A percentile compares a stretch with the other conserved stretches of the same genome.
Evolutionary conservation across 768 basidiomycete species (phyloP).

Genomic region (Amanita pallidorosea): DNA sequence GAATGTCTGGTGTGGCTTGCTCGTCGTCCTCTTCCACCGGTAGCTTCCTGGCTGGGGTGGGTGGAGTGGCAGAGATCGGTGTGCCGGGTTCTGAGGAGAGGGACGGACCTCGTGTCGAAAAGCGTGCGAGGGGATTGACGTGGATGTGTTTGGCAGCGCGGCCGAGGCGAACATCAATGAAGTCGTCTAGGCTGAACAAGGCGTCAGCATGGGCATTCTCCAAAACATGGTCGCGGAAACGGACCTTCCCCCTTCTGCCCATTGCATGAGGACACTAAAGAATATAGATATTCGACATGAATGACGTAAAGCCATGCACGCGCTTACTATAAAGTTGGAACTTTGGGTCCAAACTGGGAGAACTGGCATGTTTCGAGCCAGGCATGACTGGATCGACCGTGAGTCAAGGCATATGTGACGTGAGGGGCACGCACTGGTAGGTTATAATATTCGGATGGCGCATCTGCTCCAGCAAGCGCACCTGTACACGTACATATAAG

Average conservation of each 20-base stretch:
- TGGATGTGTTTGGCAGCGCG: constrained; percentile 41
- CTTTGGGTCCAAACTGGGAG: constrained; percentile 79
- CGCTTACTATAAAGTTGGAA: constrained; percentile 79
- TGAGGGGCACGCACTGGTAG: constrained; percentile 48
- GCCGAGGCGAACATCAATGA: constrained; percentile 73
- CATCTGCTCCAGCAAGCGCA: constrained; percentile 75
- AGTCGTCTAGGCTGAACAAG: constrained; percentile 57
- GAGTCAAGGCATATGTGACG: not conserved
- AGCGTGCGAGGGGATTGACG: constrained; percentile 25
- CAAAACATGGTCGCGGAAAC: not conserved
- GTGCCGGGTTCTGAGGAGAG: constrained; percentile 11
- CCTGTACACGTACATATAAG: constrained; percentile 24
- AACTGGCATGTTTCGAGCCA: constrained; percentile 87
- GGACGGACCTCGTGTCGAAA: constrained; percentile 10
- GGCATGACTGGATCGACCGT: constrained; percentile 42
- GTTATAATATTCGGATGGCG: constrained; percentile 92
- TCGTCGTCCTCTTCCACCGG: not conserved
- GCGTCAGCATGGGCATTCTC: not conserved
- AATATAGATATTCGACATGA: not conserved
- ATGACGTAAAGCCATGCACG: not conserved
- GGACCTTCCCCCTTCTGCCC: constrained; percentile 78
- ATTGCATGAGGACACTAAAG: constrained; percentile 79
- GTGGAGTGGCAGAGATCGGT: constrained; percentile 11
- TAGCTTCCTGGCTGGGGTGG: constrained; percentile 12
- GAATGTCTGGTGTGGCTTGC: constrained; percentile 17